phyloP scores from a whole-genome alignment of 202 grass and related monocot genomes.

The Saccharum hybrid region DNA sequence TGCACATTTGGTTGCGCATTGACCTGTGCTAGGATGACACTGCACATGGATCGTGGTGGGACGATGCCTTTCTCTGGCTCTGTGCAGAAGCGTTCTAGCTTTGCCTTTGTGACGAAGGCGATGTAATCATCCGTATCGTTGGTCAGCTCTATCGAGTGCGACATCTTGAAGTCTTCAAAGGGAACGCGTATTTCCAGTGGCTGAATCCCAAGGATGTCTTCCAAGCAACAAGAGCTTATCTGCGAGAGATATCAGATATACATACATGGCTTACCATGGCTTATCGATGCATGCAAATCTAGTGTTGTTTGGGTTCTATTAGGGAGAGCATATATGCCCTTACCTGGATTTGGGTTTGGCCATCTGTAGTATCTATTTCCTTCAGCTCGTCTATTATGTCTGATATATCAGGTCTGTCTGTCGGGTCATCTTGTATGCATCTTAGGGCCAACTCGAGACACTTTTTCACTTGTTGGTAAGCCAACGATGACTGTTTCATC shows the following conservation, averaged over 20 bases:
- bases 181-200: no score
- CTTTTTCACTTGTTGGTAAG: neutral
- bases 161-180: no score
- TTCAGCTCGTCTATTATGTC: neutral
- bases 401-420: neutral
- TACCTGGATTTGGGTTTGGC: neutral
- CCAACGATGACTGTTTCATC: neutral
- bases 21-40: neutral
- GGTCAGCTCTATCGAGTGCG: no score
- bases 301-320: neutral
- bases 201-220: no score
- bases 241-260: no score
- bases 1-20: no score
- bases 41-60: neutral
- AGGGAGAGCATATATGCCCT: neutral
- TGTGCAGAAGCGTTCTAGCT: neutral
- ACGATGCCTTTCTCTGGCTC: neutral
- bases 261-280: no score
- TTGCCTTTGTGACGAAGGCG: neutral
- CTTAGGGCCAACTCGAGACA: neutral
- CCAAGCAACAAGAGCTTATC: no score
- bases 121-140: conserved; percentile 3
- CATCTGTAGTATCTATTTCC: neutral
- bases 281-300: no score
- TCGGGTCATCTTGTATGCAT: neutral